Percentiles rank a stretch among this genome's conserved stretches.
phyloP scores from a whole-genome alignment of 495 filamentous ascomycete genomes.

The Thermothielavioides terrestris region DNA sequence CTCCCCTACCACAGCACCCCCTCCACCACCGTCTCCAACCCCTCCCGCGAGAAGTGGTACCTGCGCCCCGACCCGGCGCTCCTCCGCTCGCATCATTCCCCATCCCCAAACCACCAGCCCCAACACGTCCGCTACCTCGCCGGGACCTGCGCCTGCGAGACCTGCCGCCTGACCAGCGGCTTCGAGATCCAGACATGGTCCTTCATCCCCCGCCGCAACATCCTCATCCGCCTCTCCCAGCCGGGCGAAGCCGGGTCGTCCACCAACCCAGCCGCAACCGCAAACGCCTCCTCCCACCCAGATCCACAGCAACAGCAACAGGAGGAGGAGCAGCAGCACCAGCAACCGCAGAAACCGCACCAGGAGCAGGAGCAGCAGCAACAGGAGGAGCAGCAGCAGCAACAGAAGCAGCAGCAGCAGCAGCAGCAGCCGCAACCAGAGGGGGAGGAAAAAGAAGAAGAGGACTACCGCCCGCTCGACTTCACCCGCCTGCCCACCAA shows the following conservation, averaged over 20 bases:
- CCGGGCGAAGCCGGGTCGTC: no score
- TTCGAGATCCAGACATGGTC: slow-evolving; percentile 63
- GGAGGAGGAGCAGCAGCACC: no score
- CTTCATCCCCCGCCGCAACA: slow-evolving; percentile 55
- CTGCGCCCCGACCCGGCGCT: slow-evolving; percentile 20
- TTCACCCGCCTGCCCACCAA: slow-evolving; percentile 35
- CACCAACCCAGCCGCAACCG: no score
- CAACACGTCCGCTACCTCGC: slow-evolving; percentile 41
- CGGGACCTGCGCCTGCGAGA: slow-evolving; percentile 56
- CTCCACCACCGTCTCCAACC: slow-evolving; percentile 38
- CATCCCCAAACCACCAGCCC: not conserved
- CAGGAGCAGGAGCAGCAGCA: no score
- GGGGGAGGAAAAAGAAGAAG: no score
- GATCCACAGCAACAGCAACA: not conserved
- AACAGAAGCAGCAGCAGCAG: no score
- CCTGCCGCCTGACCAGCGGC: slow-evolving; percentile 54
- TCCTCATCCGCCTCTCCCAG: slow-evolving; percentile 32
- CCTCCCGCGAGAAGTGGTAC: slow-evolving; percentile 29
- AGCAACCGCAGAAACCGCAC: no score
- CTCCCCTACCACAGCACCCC: slow-evolving; percentile 24
- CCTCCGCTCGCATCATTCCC: no score
- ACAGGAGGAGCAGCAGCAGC: no score
- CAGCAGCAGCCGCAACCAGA: no score
- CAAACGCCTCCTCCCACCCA: not conserved
- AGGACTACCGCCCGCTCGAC: slow-evolving; percentile 25